These are phyloP conservation scores for Phytophthora uliginosa DNA, from an alignment of 352 stramenopile genomes.

Conservation along the genomic window DNA sequence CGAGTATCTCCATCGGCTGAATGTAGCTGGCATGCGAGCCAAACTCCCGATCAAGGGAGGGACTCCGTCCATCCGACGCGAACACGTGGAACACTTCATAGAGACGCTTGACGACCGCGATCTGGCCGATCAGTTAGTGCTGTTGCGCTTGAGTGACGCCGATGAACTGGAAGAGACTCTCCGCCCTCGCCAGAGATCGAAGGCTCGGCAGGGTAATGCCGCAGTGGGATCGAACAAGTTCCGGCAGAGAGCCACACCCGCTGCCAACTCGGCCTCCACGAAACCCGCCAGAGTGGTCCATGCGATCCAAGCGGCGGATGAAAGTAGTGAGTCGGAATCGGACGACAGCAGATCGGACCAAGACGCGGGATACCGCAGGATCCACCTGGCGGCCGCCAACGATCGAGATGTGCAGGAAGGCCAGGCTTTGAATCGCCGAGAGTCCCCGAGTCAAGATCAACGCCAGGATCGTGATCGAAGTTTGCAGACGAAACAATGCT, in stretches of 20 bases:
- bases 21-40: conserved; percentile 1
- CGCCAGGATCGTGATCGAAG: not conserved
- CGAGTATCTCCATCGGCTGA: conserved; percentile 4
- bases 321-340: not conserved
- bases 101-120: not conserved
- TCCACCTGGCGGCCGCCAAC: no score
- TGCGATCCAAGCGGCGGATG: not conserved
- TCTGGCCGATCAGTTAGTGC: not conserved
- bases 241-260: not conserved
- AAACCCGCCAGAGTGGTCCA: not conserved
- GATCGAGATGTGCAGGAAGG: no score
- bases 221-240: not conserved
- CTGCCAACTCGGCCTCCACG: not conserved
- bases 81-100: not conserved
- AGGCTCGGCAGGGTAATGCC: not conserved
- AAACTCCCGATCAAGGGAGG: conserved; percentile 1
- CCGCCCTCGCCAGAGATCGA: not conserved
- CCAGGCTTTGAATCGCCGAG: no score
- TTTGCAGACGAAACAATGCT: not conserved
- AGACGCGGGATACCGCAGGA: no score
- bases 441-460: not conserved
- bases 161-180: not conserved
- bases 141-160: not conserved
- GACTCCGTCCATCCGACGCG: not conserved
- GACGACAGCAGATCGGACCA: not conserved